Conservation (phyloP, 352 stramenopile species). For the Pythium periplocum region DNA sequence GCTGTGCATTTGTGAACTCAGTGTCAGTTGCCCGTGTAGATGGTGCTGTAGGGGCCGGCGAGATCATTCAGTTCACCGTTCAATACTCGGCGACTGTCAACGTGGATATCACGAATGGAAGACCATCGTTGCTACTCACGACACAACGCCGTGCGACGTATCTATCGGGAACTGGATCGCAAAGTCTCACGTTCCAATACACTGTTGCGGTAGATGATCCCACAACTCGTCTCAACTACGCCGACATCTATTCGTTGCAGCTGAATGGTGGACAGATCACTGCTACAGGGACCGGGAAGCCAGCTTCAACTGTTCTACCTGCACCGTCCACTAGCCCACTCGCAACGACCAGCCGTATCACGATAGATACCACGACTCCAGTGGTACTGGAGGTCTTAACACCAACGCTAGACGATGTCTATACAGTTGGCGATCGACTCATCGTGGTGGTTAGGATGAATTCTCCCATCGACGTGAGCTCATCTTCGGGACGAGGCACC, state of each 20-base stretch:
- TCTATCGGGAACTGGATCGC: conserved; percentile 31
- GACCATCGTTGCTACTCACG: conserved; percentile 31
- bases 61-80: conserved; percentile 55
- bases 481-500: conserved; percentile 10
- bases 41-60: conserved; percentile 41
- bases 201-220: conserved; percentile 36
- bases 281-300: conserved; percentile 7
- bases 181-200: conserved; percentile 43
- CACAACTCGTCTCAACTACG: conserved; percentile 26
- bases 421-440: conserved; percentile 52
- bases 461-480: conserved; percentile 23
- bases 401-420: conserved; percentile 27
- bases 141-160: conserved; percentile 41
- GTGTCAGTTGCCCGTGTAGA: conserved; percentile 48
- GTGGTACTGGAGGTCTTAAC: conserved; percentile 33
- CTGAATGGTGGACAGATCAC: conserved; percentile 39
- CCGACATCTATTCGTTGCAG: conserved; percentile 33
- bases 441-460: conserved; percentile 35
- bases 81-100: conserved; percentile 41
- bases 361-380: conserved; percentile 32
- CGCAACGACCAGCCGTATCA: conserved; percentile 12
- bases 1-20: conserved; percentile 22
- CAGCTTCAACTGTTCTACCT: conserved; percentile 38
- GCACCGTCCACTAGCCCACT: conserved; percentile 17
- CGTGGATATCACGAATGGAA: conserved; percentile 27